A percentile compares a stretch with the other conserved stretches of the same genome.
phyloP scores from a whole-genome alignment of 768 basidiomycete genomes.

The Mycena chlorophos region DNA sequence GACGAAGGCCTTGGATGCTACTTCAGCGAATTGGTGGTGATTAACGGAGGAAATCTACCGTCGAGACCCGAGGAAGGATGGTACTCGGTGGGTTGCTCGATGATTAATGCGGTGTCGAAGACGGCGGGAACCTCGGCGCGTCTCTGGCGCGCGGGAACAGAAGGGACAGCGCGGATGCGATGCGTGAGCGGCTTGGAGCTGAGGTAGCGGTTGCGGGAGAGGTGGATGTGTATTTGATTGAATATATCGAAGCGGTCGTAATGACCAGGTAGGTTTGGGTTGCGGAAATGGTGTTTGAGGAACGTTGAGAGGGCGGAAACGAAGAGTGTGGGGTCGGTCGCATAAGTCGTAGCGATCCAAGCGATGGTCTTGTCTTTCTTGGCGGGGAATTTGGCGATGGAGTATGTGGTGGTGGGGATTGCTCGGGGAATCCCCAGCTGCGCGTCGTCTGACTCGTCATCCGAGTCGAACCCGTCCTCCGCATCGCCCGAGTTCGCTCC shows the following conservation, averaged over 20 bases:
- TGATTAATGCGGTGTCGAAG: constrained; percentile 11
- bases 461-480: background rate
- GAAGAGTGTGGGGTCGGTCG: background rate
- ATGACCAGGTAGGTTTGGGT: background rate
- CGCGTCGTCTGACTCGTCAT: background rate
- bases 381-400: constrained; percentile 6
- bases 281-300: background rate
- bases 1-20: constrained; percentile 30
- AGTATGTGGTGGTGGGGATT: background rate
- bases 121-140: constrained; percentile 6
- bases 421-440: background rate
- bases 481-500: background rate
- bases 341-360: background rate
- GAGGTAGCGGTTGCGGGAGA: constrained; percentile 7
- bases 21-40: background rate
- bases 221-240: constrained; percentile 7
- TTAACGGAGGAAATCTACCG: too few relatives aligned
- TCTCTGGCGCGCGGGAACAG: constrained; percentile 5
- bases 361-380: background rate
- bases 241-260: constrained; percentile 8
- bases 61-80: background rate
- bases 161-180: constrained; percentile 1
- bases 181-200: background rate
- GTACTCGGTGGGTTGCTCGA: constrained; percentile 2
- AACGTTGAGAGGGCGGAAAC: constrained; percentile 5